Evolutionary conservation across 495 filamentous ascomycete species (phyloP), one percentile per base, ranked within the genome.

Genomic region (Glonium stellatum): DNA sequence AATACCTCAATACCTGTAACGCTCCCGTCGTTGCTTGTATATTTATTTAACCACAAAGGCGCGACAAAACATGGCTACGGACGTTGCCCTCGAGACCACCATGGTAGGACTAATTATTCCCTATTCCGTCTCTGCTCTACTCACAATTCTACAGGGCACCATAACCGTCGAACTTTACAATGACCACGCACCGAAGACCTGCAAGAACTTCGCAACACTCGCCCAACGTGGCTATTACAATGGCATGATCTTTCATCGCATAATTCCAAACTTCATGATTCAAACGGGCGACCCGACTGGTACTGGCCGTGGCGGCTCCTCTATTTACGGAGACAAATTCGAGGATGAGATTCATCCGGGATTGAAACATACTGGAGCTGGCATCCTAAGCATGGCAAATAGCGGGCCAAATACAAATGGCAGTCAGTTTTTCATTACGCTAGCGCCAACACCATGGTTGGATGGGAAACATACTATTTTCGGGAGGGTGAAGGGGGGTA

Each of bases 401-500:
- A 86, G 84, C 9, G 93, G 93, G 1, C 89, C 89, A 10, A 87
- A 98, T 69, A 95, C 93, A 52, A 97, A 97, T 73, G 95, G 93
- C 39, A 87, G 82, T 60, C 83, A 87, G 55, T 85, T 86, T 70
- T 98, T 97, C 72, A 83, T 98, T 59, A 97, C 95, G 6, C 79
- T 97, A 44, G 93, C 91, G 36, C 95, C 95, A 2, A 93, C 95
- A 19, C 93, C 93, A 1, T 97, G 93, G 93, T 75, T 98, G 60
- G 95, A 98, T 75, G 91, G 90, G 27, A 96, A 96, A 72, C 93
- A 98, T 74, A 96, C 93, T 5, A 96, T 98, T 65, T 98, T 98
- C 70, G 93, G 95, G 9, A 76, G 95, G 46, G 90, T 98, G 23
- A 93, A 89, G 75, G 83, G 73, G 58, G 93, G 93, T 8, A 83